These are phyloP conservation scores for Porcisia hertigi DNA, from an alignment of 208 protist genomes.

Conservation along the genomic window DNA sequence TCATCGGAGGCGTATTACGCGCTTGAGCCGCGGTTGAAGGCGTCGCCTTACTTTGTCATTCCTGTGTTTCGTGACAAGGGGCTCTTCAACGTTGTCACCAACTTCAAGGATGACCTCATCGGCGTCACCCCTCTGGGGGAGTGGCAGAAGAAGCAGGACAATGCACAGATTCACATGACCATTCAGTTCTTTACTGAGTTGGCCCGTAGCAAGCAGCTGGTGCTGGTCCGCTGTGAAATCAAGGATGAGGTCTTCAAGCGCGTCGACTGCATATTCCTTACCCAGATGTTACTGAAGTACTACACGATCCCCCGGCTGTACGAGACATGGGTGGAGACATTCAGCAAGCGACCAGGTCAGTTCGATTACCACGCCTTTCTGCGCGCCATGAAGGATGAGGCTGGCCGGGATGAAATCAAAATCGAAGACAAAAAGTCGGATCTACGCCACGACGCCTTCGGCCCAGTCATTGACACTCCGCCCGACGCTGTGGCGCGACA, in stretches of 20 bases:
- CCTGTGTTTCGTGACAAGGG: slow-evolving; percentile 91
- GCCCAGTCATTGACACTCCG: slow-evolving; percentile 85
- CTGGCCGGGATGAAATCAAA: slow-evolving; percentile 75
- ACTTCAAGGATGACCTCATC: slow-evolving; percentile 88
- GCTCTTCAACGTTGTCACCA: slow-evolving; percentile 92
- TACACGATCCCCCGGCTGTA: slow-evolving; percentile 87
- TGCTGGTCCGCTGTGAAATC: slow-evolving; percentile 91
- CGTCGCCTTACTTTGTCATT: slow-evolving; percentile 91
- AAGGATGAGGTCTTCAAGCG: slow-evolving; percentile 91
- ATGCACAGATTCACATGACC: slow-evolving; percentile 89
- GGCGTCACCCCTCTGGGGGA: slow-evolving; percentile 86
- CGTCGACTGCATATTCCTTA: slow-evolving; percentile 87
- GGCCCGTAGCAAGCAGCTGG: slow-evolving; percentile 77
- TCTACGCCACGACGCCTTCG: slow-evolving; percentile 71
- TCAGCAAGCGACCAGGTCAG: slow-evolving; percentile 81
- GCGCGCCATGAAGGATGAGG: slow-evolving; percentile 91
- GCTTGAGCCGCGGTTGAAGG: slow-evolving; percentile 75
- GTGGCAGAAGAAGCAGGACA: slow-evolving; percentile 90
- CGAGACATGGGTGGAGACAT: slow-evolving; percentile 89
- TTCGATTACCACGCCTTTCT: slow-evolving; percentile 92
- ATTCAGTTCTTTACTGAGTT: slow-evolving; percentile 94
- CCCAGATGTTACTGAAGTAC: slow-evolving; percentile 92
- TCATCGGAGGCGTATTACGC: slow-evolving; percentile 81
- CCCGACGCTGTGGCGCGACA: slow-evolving; percentile 70
- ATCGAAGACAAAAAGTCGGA: slow-evolving; percentile 88